Evolutionary conservation across 805 yeast species (phyloP).

Genomic region (Sugiyamaella valdiviana): DNA sequence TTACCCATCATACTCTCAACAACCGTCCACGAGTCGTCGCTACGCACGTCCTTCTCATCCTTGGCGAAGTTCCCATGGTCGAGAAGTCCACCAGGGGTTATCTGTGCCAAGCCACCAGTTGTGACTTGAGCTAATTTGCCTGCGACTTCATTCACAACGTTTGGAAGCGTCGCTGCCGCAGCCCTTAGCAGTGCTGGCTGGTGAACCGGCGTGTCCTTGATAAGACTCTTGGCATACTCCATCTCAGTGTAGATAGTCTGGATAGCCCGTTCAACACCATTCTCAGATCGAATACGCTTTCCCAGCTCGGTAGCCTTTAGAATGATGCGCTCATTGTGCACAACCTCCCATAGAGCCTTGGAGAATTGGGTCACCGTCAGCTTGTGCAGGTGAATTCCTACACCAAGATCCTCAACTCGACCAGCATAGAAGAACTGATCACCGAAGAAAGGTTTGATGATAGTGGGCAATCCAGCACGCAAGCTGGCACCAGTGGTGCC

Average conservation of each 20-base stretch:
- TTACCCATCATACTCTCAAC: slow-evolving; percentile 6
- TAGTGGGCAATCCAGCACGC: slow-evolving; percentile 79
- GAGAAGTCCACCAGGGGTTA: too few species aligned
- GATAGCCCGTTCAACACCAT: slow-evolving; percentile 76
- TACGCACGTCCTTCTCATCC: not conserved
- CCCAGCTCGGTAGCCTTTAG: slow-evolving; percentile 62
- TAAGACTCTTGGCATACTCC: slow-evolving; percentile 61
- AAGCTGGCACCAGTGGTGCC: slow-evolving; percentile 94
- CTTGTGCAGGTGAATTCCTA: slow-evolving; percentile 65
- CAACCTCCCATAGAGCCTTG: slow-evolving; percentile 62
- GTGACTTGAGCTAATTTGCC: not conserved
- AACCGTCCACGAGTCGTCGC: slow-evolving; percentile 18
- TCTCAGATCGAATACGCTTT: slow-evolving; percentile 56
- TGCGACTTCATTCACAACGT: not conserved
- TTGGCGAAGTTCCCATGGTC: too few species aligned
- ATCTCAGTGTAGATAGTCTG: slow-evolving; percentile 70
- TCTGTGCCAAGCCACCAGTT: not conserved
- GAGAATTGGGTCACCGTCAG: slow-evolving; percentile 58
- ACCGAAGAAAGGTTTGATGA: slow-evolving; percentile 92
- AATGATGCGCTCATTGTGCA: slow-evolving; percentile 60
- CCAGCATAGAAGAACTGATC: slow-evolving; percentile 91
- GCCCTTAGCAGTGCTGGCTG: not conserved
- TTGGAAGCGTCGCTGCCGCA: not conserved
- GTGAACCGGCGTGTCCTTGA: slow-evolving; percentile 9
- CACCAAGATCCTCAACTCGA: slow-evolving; percentile 84